Conservation (phyloP, 768 basidiomycete genomes). For the Amanita exitialis region DNA sequence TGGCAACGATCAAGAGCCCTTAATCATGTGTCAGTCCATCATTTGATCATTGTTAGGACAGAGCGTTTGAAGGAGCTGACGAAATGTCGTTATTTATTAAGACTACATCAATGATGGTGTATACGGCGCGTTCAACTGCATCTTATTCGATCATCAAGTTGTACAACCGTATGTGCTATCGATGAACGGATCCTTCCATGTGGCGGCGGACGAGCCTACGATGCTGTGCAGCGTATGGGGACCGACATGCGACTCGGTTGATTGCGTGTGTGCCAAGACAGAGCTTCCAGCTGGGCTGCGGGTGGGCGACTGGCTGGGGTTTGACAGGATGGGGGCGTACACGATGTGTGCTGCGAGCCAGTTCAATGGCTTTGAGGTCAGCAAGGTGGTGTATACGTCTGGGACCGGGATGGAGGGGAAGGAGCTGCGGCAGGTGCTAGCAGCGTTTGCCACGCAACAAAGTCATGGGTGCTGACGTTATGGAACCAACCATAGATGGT, state of each 20-base stretch:
- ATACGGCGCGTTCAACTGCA: slow-evolving; percentile 95
- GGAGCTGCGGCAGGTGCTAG: slow-evolving; percentile 44
- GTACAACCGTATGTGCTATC: slow-evolving; percentile 79
- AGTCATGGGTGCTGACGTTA: background rate
- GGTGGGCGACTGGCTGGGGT: slow-evolving; percentile 98
- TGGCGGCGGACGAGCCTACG: slow-evolving; percentile 28
- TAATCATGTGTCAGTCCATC: slow-evolving; percentile 79
- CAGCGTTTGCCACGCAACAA: slow-evolving; percentile 30
- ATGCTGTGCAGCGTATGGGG: slow-evolving; percentile 83
- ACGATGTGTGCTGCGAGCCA: slow-evolving; percentile 95
- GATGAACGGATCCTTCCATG: slow-evolving; percentile 56
- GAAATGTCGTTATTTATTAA: slow-evolving; percentile 19
- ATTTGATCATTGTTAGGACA: slow-evolving; percentile 18
- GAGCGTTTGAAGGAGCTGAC: slow-evolving; percentile 5
- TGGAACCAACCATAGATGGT: background rate
- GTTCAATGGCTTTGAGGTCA: slow-evolving; percentile 87
- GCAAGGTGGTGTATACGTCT: slow-evolving; percentile 71
- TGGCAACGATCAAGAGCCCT: slow-evolving; percentile 21
- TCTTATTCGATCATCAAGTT: slow-evolving; percentile 93
- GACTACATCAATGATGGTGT: slow-evolving; percentile 99
- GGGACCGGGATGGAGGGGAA: slow-evolving; percentile 37
- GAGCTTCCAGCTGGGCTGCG: slow-evolving; percentile 58
- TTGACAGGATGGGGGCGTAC: slow-evolving; percentile 97
- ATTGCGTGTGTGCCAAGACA: slow-evolving; percentile 68
- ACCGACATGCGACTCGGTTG: slow-evolving; percentile 96